Base-by-base conservation (phyloP, 2,329 filamentous ascomycete species). In the Fusarium sororula region DNA sequence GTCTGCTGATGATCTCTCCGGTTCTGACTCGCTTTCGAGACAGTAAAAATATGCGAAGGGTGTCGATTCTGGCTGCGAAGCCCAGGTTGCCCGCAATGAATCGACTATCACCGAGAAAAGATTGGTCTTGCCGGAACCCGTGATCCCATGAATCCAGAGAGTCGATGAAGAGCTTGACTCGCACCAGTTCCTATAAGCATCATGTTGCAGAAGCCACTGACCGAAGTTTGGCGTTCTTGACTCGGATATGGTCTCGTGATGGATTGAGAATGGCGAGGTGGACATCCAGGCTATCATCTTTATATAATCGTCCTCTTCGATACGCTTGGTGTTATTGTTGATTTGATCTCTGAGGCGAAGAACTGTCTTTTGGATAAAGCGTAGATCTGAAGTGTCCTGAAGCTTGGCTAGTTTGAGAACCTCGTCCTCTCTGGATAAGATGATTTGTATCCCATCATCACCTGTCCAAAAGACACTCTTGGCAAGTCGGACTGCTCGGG, bases 211-310 rank as follows among this genome's bases (percentile, higher is more conserved):
- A 12, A 67, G 42, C 61, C 64, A 67, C 22, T 28, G 22, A 1
- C 64, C 51, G 5, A 57, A 66, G 8, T 47, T 39, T 54, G 32
- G 15, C 9, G 26, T 48, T 7, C 45, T 57, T 28, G 45, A 14
- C 2, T 63, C 20, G 0, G 35, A 66, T 4, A 66, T 41, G 14
- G 64, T 64, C 15, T 57, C 38, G 22, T 68, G 51, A 14, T 66
- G 63, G 13, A 47, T 39, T 24, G 18, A n/a, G n/a, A 44, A 63
- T 6, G 57, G 30, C 6, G 17, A 54, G 6, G 41, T 41, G 10
- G 63, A 66, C 7, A 66, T 38, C 57, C 63, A 66, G 14, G 28
- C 20, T 55, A 55, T 35, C 48, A 61, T 61, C n/a, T 54, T 61
- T 1, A n/a, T 28, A 13, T 22, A 35, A 8, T 61, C 37, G 11